Conservation (phyloP, 176 grass and related monocot species). For the Areca catechu region DNA sequence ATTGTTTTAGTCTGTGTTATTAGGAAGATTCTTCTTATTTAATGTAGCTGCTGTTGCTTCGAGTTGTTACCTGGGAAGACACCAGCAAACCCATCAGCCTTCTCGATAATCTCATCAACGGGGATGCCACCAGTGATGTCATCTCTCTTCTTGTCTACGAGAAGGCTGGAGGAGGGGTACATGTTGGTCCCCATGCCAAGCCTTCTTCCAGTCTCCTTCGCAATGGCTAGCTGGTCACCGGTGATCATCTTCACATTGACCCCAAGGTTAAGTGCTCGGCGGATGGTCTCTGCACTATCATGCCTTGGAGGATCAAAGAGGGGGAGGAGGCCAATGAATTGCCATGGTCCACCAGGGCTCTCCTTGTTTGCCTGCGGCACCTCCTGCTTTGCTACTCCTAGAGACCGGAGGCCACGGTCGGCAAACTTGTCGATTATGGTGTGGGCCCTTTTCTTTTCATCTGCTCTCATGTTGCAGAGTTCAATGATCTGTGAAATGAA, state of each 20-base stretch:
- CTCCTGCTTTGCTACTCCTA: constrained; percentile 48
- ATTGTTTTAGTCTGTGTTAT: no score
- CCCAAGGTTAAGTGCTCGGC: constrained; percentile 50
- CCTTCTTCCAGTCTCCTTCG: constrained; percentile 65
- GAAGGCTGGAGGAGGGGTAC: constrained; percentile 65
- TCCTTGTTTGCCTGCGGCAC: constrained; percentile 56
- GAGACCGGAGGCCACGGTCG: constrained; percentile 42
- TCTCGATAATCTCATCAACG: constrained; percentile 74
- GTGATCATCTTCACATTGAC: constrained; percentile 99
- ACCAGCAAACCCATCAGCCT: constrained; percentile 79
- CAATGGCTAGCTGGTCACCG: constrained; percentile 74
- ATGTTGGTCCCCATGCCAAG: constrained; percentile 91
- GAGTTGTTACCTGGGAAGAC: constrained; percentile 58
- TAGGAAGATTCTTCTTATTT: no score
- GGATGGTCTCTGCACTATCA: constrained; percentile 72
- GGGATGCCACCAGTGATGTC: constrained; percentile 33
- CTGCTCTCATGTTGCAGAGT: constrained; percentile 45
- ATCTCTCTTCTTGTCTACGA: constrained; percentile 28
- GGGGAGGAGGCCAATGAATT: constrained; percentile 70
- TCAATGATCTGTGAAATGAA: constrained; percentile 38
- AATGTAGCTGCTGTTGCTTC: no score
- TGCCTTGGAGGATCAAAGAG: constrained; percentile 71
- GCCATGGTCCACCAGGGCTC: constrained; percentile 41
- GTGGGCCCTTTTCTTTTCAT: constrained; percentile 31
- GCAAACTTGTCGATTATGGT: constrained; percentile 51